Evolutionary conservation across 768 basidiomycete species (phyloP).

Genomic region (Lentinula lateritia): DNA sequence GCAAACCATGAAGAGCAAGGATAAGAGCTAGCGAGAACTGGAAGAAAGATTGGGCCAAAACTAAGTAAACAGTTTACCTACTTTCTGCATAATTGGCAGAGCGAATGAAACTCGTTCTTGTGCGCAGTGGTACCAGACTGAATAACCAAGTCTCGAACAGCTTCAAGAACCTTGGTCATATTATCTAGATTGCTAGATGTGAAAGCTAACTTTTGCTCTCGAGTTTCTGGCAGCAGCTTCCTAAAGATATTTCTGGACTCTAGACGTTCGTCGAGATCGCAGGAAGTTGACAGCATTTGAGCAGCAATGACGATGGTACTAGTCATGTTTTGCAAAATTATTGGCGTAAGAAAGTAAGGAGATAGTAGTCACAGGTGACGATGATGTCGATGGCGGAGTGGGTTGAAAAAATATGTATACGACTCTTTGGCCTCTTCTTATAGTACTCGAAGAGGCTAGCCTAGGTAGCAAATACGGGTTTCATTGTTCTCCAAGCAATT

Average conservation of each 20-base stretch:
- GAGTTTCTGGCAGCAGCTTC: neutral
- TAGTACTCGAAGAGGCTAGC: neutral
- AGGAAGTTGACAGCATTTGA: neutral
- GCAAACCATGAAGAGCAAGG: no score
- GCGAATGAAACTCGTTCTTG: neutral
- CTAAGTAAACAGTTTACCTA: neutral
- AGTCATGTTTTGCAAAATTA: neutral
- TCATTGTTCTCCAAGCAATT: neutral
- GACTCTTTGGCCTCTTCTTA: neutral
- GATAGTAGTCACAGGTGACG: no score
- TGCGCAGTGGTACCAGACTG: neutral
- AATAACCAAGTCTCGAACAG: neutral
- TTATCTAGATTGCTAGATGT: neutral
- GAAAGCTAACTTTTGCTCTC: neutral
- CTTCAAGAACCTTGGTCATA: neutral
- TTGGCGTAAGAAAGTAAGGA: neutral
- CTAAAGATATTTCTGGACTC: neutral
- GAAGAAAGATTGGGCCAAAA: neutral
- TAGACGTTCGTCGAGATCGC: neutral
- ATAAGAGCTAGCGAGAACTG: no score
- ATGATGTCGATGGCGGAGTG: neutral
- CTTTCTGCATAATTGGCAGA: neutral
- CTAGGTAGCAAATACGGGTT: neutral
- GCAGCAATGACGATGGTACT: neutral
- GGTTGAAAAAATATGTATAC: neutral